Evolutionary conservation across 108 stramenopile genomes (phyloP), one percentile per base, ranked within the genome.

Genomic region (Thalassiosira profunda): DNA sequence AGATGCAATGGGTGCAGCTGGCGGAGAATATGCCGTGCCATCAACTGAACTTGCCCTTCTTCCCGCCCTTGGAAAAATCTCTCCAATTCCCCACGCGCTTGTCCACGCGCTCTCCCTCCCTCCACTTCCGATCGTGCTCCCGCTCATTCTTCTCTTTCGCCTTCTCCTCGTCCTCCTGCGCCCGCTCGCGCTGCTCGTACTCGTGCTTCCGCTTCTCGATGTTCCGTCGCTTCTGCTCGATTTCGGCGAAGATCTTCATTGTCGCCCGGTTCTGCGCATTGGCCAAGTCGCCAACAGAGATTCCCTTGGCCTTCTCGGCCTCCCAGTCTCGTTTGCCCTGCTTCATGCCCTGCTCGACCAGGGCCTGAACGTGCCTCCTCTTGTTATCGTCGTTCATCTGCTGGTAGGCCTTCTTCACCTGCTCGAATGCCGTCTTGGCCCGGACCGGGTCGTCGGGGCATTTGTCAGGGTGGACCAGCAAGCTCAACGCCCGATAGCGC

Each of bases 81-180:
- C 94, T 67, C 94, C 94, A 95, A 83, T 91, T 95, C n/a, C 94
- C 91, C 45, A 95, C 71, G 2, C 94, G 79, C 48, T 92, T 95
- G 51, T 92, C 91, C 1, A 90, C 87, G 3, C 94, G 76, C 28
- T 81, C 79, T 23, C 73, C 84, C 30, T 92, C 76, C 54, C 76
- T 88, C 94, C 94, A 95, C 23, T 74, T 53, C 59, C 87, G 87
- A 52, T 95, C 85, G 72, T 87, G 87, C 23, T 89, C 78, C 40
- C 83, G 70, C 18, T 82, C 86, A 7, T 84, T 72, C 23, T 77
- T 69, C 63, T 89, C 85, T 54, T 87, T 92, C 61, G 73, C 62
- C 52, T 79, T 62, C 58, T 89, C 84, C 11, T 88, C 89, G 56
- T 95, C 93, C 52, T 95, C 93, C 63, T 95, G 90, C 18, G 89